phyloP scores from a whole-genome alignment of 2,329 filamentous ascomycete genomes.

The Trichoderma simmonsii region DNA sequence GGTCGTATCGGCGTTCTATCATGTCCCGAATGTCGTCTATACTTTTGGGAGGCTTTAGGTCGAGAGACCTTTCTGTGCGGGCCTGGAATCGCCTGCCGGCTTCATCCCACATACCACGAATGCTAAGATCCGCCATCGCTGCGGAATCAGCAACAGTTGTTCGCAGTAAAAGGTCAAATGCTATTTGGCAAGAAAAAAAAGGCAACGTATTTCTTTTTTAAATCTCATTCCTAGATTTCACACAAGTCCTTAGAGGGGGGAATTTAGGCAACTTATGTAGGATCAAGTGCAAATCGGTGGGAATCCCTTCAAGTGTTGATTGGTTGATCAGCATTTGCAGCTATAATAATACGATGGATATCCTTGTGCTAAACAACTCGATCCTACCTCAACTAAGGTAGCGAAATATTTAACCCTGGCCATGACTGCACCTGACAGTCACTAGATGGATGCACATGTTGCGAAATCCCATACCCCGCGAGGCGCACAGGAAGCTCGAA shows the following conservation, averaged over 20 bases:
- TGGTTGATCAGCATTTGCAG: neutral
- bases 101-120: neutral
- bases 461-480: neutral
- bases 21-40: neutral
- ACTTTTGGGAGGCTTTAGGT: neutral
- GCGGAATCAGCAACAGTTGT: neutral
- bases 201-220: neutral
- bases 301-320: neutral
- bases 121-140: neutral
- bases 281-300: neutral
- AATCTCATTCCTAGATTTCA: neutral
- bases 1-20: neutral
- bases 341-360: neutral
- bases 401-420: neutral
- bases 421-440: neutral
- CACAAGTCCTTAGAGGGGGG: neutral
- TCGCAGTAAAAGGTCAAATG: neutral
- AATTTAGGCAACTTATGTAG: neutral
- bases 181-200: neutral
- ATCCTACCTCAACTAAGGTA: neutral
- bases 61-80: neutral
- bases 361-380: neutral
- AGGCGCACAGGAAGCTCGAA: neutral
- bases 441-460: neutral
- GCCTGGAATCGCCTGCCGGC: neutral